These are phyloP conservation scores for Physaria fendleri DNA, from an alignment of 345 rosid genomes.

Conservation along the genomic window DNA sequence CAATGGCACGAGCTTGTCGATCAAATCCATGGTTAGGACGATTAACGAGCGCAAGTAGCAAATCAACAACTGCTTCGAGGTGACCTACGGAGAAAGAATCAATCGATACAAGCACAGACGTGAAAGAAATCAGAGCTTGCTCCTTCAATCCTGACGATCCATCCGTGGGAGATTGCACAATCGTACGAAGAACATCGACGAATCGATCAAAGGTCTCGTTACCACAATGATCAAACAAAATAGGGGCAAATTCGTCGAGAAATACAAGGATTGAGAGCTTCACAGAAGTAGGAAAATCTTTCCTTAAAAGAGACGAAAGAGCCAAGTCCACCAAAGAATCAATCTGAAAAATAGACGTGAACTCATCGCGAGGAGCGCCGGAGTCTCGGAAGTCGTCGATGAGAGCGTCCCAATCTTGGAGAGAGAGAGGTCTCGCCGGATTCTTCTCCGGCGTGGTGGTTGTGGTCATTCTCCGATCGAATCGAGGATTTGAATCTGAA, in stretches of 20 bases:
- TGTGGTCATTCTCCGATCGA: conserved; percentile 28
- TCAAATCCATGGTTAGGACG: conserved; percentile 86
- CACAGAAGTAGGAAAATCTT: conserved; percentile 53
- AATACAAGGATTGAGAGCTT: conserved; percentile 67
- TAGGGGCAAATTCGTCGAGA: conserved; percentile 64
- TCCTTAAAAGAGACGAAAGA: conserved; percentile 52
- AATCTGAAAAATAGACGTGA: conserved; percentile 39
- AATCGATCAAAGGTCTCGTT: conserved; percentile 44
- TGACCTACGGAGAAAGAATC: conserved; percentile 37
- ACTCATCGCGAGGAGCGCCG: conserved; percentile 47
- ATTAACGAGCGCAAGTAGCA: conserved; percentile 64
- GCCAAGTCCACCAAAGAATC: conserved; percentile 50
- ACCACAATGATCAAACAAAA: conserved; percentile 21
- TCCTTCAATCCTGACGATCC: conserved; percentile 61
- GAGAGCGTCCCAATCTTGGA: conserved; percentile 79
- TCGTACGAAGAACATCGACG: conserved; percentile 51
- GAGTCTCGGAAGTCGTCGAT: conserved; percentile 73
- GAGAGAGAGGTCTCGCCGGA: conserved; percentile 40
- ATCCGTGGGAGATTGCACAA: conserved; percentile 70
- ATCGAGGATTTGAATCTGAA: conserved; percentile 19
- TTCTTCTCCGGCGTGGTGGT: conserved; percentile 35
- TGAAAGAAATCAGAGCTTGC: conserved; percentile 71
- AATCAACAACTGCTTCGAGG: conserved; percentile 54
- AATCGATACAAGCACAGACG: conserved; percentile 62
- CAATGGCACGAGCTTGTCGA: conserved; percentile 73